Evolutionary conservation across 805 yeast species (phyloP).

Genomic region (Millerago galiae): DNA sequence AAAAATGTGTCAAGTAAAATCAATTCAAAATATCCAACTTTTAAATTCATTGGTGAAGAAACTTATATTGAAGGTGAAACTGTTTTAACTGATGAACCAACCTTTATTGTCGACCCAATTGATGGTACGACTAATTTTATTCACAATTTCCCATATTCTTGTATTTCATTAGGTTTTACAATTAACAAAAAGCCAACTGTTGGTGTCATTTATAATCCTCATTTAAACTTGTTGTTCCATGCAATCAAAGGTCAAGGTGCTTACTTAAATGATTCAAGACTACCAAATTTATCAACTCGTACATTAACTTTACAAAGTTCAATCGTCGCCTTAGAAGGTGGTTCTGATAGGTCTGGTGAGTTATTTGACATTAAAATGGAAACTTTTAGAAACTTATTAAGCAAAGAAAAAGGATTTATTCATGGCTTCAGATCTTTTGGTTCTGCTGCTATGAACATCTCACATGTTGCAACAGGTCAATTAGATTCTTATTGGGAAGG

Average conservation of each 20-base stretch:
- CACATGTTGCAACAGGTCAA: conserved; percentile 52
- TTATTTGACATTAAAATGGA: conserved; percentile 44
- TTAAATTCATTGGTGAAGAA: conserved; percentile 57
- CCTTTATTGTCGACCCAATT: conserved; percentile 60
- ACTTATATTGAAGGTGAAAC: conserved; percentile 44
- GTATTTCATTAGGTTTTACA: conserved; percentile 56
- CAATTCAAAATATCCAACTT: conserved; percentile 37
- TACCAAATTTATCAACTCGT: conserved; percentile 27
- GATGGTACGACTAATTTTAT: conserved; percentile 64
- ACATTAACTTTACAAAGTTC: conserved; percentile 43
- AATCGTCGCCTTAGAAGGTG: conserved; percentile 54
- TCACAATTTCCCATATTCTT: conserved; percentile 55
- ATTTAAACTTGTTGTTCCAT: conserved; percentile 42
- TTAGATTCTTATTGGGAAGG: conserved; percentile 65
- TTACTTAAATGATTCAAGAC: conserved; percentile 37
- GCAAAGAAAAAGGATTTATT: conserved; percentile 47
- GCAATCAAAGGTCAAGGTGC: conserved; percentile 55
- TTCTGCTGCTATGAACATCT: conserved; percentile 58
- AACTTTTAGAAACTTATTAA: conserved; percentile 39
- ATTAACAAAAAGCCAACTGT: conserved; percentile 41
- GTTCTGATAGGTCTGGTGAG: conserved; percentile 48
- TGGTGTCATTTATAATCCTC: conserved; percentile 66
- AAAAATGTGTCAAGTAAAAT: conserved; percentile 31
- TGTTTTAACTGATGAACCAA: conserved; percentile 42
- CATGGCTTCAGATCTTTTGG: conserved; percentile 61